Percentiles rank a stretch among this genome's conserved stretches.
phyloP scores from a whole-genome alignment of 2,329 filamentous ascomycete genomes.

The Zopfia rhizophila region DNA sequence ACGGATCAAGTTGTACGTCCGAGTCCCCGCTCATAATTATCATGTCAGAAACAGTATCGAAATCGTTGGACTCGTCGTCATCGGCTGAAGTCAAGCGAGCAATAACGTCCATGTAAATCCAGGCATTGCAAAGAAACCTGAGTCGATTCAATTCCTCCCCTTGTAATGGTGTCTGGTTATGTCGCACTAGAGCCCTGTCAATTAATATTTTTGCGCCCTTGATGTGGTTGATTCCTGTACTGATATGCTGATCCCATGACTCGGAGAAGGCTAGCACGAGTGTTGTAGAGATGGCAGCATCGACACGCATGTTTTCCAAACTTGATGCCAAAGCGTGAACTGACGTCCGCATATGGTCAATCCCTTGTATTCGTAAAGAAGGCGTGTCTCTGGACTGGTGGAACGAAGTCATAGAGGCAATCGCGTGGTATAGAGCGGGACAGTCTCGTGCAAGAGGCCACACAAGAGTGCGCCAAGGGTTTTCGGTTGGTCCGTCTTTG shows the following conservation, averaged over 20 bases:
- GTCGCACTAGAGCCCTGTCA: conserved; percentile 65
- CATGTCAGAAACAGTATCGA: conserved; percentile 53
- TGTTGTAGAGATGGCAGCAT: conserved; percentile 75
- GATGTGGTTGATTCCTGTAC: conserved; percentile 75
- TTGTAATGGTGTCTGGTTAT: conserved; percentile 53
- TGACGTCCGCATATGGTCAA: conserved; percentile 75
- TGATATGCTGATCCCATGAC: conserved; percentile 76
- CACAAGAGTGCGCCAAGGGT: conserved; percentile 76
- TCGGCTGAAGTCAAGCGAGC: conserved; percentile 72
- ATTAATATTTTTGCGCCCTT: conserved; percentile 73
- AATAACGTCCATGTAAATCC: conserved; percentile 79
- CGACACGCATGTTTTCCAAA: conserved; percentile 71
- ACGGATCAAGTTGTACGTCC: conserved; percentile 71
- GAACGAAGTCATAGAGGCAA: conserved; percentile 75
- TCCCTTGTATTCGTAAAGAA: conserved; percentile 68
- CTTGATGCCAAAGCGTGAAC: conserved; percentile 68
- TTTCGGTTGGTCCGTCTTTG: conserved; percentile 75
- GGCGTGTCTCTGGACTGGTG: conserved; percentile 70
- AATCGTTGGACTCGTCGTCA: conserved; percentile 66
- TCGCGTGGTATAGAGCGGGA: conserved; percentile 73
- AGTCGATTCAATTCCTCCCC: conserved; percentile 61
- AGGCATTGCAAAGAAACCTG: conserved; percentile 75
- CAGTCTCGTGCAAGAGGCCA: conserved; percentile 74
- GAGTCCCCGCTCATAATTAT: conserved; percentile 43
- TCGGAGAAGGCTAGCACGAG: conserved; percentile 75